These are phyloP conservation scores for Cyclanthera cordifolia DNA, from an alignment of 306 rosid genomes.

Conservation along the genomic window DNA sequence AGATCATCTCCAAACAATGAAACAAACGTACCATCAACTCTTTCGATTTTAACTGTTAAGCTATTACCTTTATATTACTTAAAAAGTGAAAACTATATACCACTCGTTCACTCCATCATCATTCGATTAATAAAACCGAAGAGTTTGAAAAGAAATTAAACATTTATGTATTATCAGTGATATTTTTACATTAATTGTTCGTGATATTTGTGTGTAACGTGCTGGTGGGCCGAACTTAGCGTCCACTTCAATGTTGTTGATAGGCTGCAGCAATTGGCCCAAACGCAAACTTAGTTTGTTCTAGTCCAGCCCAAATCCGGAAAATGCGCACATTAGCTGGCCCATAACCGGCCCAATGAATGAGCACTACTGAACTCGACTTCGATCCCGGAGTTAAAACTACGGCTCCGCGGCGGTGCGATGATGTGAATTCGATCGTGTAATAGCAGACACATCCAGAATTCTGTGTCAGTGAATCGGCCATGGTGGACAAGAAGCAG, in stretches of 20 bases:
- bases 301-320: background rate
- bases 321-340: background rate
- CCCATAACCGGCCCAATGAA: background rate
- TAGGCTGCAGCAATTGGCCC: conserved; percentile 1
- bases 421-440: background rate
- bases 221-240: background rate
- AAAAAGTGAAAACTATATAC: too few relatives aligned
- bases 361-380: background rate
- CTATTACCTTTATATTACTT: too few relatives aligned
- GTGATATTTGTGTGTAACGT: too few relatives aligned
- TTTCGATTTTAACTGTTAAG: too few relatives aligned
- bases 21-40: too few relatives aligned
- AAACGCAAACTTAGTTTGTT: background rate
- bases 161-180: too few relatives aligned
- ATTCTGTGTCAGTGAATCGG: background rate
- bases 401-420: background rate
- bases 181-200: too few relatives aligned
- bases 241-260: background rate
- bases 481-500: conserved; percentile 24
- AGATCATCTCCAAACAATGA: too few relatives aligned
- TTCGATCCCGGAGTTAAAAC: background rate
- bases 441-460: background rate
- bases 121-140: too few relatives aligned
- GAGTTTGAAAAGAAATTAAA: too few relatives aligned
- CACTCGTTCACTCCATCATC: too few relatives aligned